These are phyloP conservation scores for Podospora sp. DNA, from an alignment of 495 filamentous ascomycete genomes.

Conservation along the genomic window DNA sequence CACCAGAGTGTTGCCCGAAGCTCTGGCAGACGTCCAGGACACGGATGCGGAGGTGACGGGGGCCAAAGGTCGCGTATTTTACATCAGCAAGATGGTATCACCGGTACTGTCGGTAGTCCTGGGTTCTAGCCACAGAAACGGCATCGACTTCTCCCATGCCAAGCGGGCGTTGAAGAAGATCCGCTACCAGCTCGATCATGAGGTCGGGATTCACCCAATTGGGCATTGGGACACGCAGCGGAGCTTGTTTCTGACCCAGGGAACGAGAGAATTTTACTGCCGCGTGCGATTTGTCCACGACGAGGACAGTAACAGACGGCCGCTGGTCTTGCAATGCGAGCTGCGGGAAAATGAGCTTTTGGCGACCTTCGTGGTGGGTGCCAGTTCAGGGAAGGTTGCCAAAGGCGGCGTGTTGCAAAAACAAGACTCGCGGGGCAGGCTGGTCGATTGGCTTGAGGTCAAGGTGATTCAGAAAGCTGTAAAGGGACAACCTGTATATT, in stretches of 20 bases:
- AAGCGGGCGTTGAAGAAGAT: neutral
- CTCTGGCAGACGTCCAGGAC: neutral
- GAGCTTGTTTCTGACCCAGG: conserved; percentile 24
- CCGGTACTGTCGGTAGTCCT: conserved; percentile 21
- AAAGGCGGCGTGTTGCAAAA: conserved; percentile 6
- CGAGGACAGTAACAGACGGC: neutral
- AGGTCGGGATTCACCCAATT: conserved; percentile 5
- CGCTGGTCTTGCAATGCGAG: neutral
- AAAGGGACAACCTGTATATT: conserved; percentile 17
- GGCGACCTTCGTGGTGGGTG: neutral
- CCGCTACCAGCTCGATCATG: neutral
- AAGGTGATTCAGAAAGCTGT: neutral
- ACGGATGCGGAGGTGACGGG: neutral
- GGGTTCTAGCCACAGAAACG: conserved; percentile 21
- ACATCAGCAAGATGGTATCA: conserved; percentile 27
- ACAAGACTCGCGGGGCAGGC: neutral
- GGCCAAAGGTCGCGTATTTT: conserved; percentile 20
- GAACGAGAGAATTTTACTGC: conserved; percentile 7
- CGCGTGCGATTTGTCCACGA: neutral
- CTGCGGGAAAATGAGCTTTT: conserved; percentile 2
- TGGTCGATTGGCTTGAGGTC: conserved; percentile 6
- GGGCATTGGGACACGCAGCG: conserved; percentile 29
- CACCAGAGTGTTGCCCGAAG: conserved; percentile 21
- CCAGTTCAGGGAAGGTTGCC: neutral
- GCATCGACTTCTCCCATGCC: conserved; percentile 23